Base-by-base conservation (phyloP, 2,329 filamentous ascomycete genomes). In the Ascochyta clinopodiicola region DNA sequence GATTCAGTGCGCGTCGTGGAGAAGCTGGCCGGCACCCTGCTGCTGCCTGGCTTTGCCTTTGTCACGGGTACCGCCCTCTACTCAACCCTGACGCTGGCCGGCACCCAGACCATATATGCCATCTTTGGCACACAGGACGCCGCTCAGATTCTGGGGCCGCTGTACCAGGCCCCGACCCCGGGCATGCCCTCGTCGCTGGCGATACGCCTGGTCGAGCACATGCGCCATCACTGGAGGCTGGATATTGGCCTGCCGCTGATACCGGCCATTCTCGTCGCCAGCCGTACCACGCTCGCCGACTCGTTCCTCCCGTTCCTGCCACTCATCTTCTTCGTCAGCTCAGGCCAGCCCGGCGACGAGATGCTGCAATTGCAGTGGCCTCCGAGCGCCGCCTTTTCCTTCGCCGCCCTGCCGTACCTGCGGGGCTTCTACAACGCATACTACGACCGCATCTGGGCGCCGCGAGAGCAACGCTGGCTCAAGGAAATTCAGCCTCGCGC, bases 51-150 rank as follows among this genome's bases (percentile, higher is more conserved):
- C 2, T 83, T 86, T 39, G 82, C 89, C 15, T 71, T 85, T 19
- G 75, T 81, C 21, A 75, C 81, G 10, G 82, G 83, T 35, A 79
- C 81, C 1, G 73, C 73, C 1, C 62, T 75, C n/a, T 76, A 72
- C 47, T 69, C 73, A 13, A 76, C 75, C 0, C 80, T 82, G 57
- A 81, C 81, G 58, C 75, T 82, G 17, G 83, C 86, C 67, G 88
- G 88, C 4, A 80, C 84, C 10, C 84, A 86, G 61, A 84, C 86
- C 1, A 81, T 90, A 64, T 84, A 86, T 61, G 75, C 87, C 48
- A 80, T 91, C 4, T 91, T 91, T 66, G 88, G 88, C 0, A 75
- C 78, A 0, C 80, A 86, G 21, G 87, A 89, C 58, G 85, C 84
- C 4, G 73, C 77, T 19, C 75, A 77, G 19, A 84, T 89, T 34